phyloP scores from a whole-genome alignment of 225 moss, liverwort and hornwort genomes.

The Ulota crispa region DNA sequence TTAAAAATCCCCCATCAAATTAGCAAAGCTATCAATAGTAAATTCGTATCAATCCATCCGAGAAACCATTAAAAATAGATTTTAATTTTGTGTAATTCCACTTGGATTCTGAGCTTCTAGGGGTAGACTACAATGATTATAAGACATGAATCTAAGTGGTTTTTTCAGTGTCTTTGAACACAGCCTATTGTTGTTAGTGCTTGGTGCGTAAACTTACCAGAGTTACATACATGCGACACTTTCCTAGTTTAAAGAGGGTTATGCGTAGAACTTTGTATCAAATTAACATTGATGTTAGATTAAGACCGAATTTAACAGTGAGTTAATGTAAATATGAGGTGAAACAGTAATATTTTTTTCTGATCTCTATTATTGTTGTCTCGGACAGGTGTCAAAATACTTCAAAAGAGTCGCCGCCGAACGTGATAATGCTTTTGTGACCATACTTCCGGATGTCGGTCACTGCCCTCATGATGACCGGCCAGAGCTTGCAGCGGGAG shows the following conservation, averaged over 20 bases:
- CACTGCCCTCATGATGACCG: slow-evolving; percentile 99
- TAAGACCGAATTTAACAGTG: no score
- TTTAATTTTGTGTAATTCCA: no score
- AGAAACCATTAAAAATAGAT: no score
- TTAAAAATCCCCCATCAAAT: background rate
- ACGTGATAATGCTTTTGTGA: slow-evolving; percentile 73
- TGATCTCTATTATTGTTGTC: background rate
- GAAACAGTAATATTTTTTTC: background rate
- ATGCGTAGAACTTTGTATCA: background rate
- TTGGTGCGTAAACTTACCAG: no score
- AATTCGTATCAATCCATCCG: background rate
- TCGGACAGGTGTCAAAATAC: slow-evolving; percentile 80
- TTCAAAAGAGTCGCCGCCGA: slow-evolving; percentile 69
- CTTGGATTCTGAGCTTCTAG: no score
- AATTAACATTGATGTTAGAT: no score
- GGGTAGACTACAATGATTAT: no score
- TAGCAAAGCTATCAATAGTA: background rate
- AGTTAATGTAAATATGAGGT: background rate
- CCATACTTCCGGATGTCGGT: slow-evolving; percentile 85
- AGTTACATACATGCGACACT: no score
- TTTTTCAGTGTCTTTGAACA: no score
- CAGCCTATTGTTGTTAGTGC: no score
- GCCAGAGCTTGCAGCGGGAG: slow-evolving; percentile 80
- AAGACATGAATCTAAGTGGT: no score
- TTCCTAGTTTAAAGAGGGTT: no score